Conservation (phyloP, 176 grass and related monocot genomes). For the Paspalum vaginatum region DNA sequence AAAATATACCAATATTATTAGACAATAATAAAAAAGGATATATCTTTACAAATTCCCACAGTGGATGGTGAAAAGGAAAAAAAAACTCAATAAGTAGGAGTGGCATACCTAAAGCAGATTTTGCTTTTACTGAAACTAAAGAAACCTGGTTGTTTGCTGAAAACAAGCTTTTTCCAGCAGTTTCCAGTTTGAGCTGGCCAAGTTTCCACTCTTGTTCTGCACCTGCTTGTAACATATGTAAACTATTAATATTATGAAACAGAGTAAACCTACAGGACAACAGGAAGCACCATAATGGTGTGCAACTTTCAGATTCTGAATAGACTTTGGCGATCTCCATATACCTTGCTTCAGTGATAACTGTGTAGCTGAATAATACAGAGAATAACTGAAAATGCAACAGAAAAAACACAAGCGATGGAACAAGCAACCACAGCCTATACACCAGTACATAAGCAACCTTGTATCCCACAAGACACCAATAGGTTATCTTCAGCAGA, state of each 20-base stretch:
- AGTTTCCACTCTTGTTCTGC: conserved; percentile 93
- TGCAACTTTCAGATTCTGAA: conserved; percentile 15
- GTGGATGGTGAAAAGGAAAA: conserved; percentile 32
- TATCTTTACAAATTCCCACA: conserved; percentile 26
- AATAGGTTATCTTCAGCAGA: neutral
- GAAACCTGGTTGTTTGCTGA: conserved; percentile 78
- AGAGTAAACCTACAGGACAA: conserved; percentile 21
- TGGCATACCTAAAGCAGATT: conserved; percentile 79
- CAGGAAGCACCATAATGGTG: conserved; percentile 21
- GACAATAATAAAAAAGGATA: conserved; percentile 7
- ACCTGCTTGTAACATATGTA: conserved; percentile 55
- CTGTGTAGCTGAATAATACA: neutral
- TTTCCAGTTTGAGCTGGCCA: conserved; percentile 79
- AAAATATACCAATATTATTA: conserved; percentile 50
- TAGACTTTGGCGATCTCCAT: neutral
- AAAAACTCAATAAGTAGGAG: conserved; percentile 28
- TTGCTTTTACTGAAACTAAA: conserved; percentile 66
- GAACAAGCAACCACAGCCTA: conserved; percentile 6
- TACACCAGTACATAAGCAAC: conserved; percentile 20
- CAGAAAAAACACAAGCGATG: neutral
- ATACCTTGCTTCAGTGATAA: conserved; percentile 23
- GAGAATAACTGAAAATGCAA: conserved; percentile 3
- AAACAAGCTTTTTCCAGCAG: conserved; percentile 77
- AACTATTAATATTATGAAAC: conserved; percentile 31
- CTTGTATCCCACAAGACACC: neutral